Percentiles rank a stretch among this genome's conserved stretches.
phyloP scores from a whole-genome alignment of 306 rosid genomes.

The Citrullus amarus region DNA sequence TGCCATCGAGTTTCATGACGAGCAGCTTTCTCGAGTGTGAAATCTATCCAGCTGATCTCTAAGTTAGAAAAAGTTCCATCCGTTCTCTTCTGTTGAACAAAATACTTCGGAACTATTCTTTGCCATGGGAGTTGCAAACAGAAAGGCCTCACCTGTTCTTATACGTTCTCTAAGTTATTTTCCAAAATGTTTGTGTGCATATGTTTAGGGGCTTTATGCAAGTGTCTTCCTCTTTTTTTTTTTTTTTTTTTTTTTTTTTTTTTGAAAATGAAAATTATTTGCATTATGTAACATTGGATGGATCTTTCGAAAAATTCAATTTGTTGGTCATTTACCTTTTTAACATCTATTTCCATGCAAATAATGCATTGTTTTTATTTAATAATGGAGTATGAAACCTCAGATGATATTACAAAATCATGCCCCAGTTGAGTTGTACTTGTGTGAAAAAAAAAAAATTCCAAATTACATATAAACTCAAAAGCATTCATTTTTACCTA shows the following conservation, averaged over 20 bases:
- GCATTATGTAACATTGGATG: neutral
- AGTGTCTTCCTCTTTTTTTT: too few species aligned
- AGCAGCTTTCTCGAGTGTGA: neutral
- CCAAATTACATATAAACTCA: too few species aligned
- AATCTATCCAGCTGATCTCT: neutral
- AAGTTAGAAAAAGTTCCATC: neutral
- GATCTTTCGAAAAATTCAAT: neutral
- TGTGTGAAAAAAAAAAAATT: too few species aligned
- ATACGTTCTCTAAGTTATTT: neutral
- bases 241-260: too few species aligned
- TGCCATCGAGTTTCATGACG: neutral
- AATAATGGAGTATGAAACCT: too few species aligned
- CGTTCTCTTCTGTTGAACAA: neutral
- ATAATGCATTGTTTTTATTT: too few species aligned
- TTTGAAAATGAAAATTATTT: neutral
- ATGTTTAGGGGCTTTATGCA: neutral
- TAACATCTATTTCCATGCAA: neutral
- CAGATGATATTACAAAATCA: too few species aligned
- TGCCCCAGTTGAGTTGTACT: too few species aligned
- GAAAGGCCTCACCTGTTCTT: neutral
- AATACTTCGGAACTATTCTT: neutral
- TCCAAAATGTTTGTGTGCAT: neutral
- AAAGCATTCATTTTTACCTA: too few species aligned
- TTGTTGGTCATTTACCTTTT: too few species aligned
- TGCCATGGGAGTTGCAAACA: neutral